Evolutionary conservation across 768 basidiomycete genomes (phyloP).

Genomic region (Kondoa malvinella): DNA sequence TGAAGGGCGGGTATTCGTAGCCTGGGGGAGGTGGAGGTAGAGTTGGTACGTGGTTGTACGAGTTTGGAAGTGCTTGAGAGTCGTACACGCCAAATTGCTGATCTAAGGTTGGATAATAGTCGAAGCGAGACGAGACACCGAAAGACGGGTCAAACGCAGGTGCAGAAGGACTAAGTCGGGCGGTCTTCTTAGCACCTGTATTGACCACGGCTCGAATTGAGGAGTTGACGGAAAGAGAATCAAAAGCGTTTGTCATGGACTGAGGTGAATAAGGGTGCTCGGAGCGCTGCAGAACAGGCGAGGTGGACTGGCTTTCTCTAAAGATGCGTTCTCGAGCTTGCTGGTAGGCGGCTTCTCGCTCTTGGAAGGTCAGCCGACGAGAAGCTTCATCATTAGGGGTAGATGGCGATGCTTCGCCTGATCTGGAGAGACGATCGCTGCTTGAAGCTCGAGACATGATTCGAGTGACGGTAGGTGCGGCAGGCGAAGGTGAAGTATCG

Average conservation of each 20-base stretch:
- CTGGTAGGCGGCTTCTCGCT: conserved; percentile 27
- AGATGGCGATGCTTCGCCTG: conserved; percentile 1
- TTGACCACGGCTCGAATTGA: background rate
- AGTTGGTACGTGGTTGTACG: background rate
- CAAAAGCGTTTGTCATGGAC: background rate
- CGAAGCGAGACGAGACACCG: background rate
- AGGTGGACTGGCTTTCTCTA: conserved; percentile 2
- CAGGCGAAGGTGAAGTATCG: background rate
- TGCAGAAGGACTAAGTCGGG: background rate
- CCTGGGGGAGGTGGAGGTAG: background rate
- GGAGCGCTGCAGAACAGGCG: background rate
- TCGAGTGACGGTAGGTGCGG: background rate
- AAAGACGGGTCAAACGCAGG: background rate
- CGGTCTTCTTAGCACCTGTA: background rate
- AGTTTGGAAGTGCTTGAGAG: background rate
- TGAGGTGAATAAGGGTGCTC: background rate
- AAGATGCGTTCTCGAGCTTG: conserved; percentile 27
- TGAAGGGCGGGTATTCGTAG: background rate
- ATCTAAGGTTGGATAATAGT: background rate
- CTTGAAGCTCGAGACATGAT: background rate
- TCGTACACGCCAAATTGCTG: background rate
- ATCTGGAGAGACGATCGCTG: background rate
- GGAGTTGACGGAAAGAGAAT: background rate
- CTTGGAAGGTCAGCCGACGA: conserved; percentile 21
- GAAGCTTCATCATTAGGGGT: conserved; percentile 10